A percentile compares a stretch with the other conserved stretches of the same genome.
phyloP scores from a whole-genome alignment of 306 rosid genomes.

The Ziziphus jujuba region DNA sequence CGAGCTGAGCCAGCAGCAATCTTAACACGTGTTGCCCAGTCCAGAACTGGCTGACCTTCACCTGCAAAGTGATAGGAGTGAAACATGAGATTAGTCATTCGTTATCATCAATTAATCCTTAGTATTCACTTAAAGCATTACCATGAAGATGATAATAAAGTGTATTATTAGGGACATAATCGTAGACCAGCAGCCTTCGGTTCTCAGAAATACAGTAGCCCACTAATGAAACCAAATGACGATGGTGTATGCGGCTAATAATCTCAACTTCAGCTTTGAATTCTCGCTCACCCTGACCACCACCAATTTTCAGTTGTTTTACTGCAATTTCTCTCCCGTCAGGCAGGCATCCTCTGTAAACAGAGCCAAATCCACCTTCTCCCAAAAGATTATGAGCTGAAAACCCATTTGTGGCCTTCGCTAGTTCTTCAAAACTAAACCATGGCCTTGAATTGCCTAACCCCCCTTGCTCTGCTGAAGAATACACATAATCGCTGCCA shows the following conservation, averaged over 20 bases:
- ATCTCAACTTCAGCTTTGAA: slow-evolving; percentile 90
- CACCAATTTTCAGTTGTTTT: slow-evolving; percentile 79
- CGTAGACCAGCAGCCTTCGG: slow-evolving; percentile 88
- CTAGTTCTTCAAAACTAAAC: slow-evolving; percentile 81
- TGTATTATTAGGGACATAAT: slow-evolving; percentile 72
- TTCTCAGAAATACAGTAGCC: slow-evolving; percentile 78
- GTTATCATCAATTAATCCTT: slow-evolving; percentile 16
- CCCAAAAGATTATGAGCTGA: slow-evolving; percentile 74
- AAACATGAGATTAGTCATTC: slow-evolving; percentile 20
- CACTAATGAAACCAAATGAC: slow-evolving; percentile 87
- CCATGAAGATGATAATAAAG: slow-evolving; percentile 90
- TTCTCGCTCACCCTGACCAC: slow-evolving; percentile 90
- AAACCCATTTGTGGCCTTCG: slow-evolving; percentile 74
- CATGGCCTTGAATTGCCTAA: slow-evolving; percentile 77
- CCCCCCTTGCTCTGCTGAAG: slow-evolving; percentile 62
- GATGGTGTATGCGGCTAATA: slow-evolving; percentile 91
- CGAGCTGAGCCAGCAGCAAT: slow-evolving; percentile 94
- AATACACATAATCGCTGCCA: slow-evolving; percentile 48
- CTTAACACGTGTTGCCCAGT: slow-evolving; percentile 77
- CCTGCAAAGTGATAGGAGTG: slow-evolving; percentile 39
- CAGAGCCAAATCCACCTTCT: slow-evolving; percentile 93
- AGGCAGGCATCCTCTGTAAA: slow-evolving; percentile 78
- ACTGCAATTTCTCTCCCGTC: slow-evolving; percentile 92
- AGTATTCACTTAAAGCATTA: slow-evolving; percentile 37
- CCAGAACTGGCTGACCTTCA: slow-evolving; percentile 54